These are phyloP conservation scores for Sporisorium scitamineum DNA, from an alignment of 1,284 basidiomycete genomes.

Conservation along the genomic window DNA sequence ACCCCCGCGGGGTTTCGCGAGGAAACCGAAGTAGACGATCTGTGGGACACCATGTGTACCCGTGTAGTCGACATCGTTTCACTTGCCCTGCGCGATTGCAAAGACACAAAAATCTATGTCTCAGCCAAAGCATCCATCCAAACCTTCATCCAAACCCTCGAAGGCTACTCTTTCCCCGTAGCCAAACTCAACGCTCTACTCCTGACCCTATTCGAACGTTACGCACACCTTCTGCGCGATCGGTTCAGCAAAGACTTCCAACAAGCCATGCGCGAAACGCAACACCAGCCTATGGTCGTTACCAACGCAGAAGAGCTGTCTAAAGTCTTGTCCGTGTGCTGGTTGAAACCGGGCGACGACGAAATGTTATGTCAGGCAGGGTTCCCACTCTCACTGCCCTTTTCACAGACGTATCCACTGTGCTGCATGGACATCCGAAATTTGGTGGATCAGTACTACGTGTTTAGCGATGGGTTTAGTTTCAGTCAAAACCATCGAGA, in stretches of 20 bases:
- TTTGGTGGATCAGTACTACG: slow-evolving; percentile 95
- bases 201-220: slow-evolving; percentile 88
- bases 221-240: slow-evolving; percentile 82
- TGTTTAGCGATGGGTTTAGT: slow-evolving; percentile 92
- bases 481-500: slow-evolving; percentile 79
- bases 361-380: slow-evolving; percentile 55
- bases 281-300: slow-evolving; percentile 90
- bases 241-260: slow-evolving; percentile 80
- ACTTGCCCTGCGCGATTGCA: slow-evolving; percentile 79
- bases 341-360: slow-evolving; percentile 76
- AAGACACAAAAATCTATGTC: slow-evolving; percentile 84
- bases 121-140: slow-evolving; percentile 86
- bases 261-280: slow-evolving; percentile 80
- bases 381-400: slow-evolving; percentile 85
- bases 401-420: slow-evolving; percentile 93
- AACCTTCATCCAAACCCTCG: slow-evolving; percentile 90
- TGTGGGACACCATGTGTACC: slow-evolving; percentile 91
- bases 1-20: slow-evolving; percentile 82
- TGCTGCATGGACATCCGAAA: slow-evolving; percentile 95
- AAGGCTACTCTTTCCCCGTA: slow-evolving; percentile 84
- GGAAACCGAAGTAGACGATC: slow-evolving; percentile 89
- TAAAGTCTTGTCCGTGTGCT: slow-evolving; percentile 84
- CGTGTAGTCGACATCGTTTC: slow-evolving; percentile 83
- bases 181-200: slow-evolving; percentile 85
- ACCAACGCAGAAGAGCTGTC: slow-evolving; percentile 80